A percentile compares a stretch with the other conserved stretches of the same genome.
Conservation (phyloP, 805 yeast genomes). For the Candida boleticola region DNA sequence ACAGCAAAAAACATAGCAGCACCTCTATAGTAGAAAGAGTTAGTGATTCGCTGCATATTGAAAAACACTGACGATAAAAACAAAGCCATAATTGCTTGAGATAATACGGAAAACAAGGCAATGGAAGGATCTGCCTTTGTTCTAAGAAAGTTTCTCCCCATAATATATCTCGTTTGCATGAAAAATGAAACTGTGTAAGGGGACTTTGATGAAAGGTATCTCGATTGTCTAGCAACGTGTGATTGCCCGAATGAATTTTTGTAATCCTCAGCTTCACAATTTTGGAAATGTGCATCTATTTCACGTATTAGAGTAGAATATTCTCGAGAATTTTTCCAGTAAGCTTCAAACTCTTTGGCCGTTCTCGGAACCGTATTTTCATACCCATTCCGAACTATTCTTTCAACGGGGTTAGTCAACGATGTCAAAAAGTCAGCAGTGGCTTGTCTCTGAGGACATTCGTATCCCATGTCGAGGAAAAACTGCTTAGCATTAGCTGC, state of each 20-base stretch:
- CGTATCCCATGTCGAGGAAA: conserved; percentile 36
- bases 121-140: conserved; percentile 50
- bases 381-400: conserved; percentile 34
- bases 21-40: conserved; percentile 53
- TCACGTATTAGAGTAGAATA: conserved; percentile 11
- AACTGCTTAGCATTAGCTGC: conserved; percentile 46
- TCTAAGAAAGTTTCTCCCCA: conserved; percentile 48
- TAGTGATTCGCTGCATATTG: conserved; percentile 43
- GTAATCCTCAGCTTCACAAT: conserved; percentile 15
- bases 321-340: conserved; percentile 27
- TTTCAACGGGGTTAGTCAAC: conserved; percentile 27
- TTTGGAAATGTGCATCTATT: conserved; percentile 15
- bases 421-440: conserved; percentile 35
- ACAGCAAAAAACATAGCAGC: conserved; percentile 68
- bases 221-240: conserved; percentile 52
- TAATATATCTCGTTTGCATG: conserved; percentile 51
- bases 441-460: conserved; percentile 40
- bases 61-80: conserved; percentile 58
- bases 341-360: conserved; percentile 24
- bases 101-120: conserved; percentile 38
- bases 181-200: conserved; percentile 50
- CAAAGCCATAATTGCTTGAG: conserved; percentile 53
- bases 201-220: conserved; percentile 44
- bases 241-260: conserved; percentile 27
- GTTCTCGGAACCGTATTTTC: conserved; percentile 28